Evolutionary conservation across 208 protist genomes (phyloP).

Genomic region (Trypanosoma rangeli): DNA sequence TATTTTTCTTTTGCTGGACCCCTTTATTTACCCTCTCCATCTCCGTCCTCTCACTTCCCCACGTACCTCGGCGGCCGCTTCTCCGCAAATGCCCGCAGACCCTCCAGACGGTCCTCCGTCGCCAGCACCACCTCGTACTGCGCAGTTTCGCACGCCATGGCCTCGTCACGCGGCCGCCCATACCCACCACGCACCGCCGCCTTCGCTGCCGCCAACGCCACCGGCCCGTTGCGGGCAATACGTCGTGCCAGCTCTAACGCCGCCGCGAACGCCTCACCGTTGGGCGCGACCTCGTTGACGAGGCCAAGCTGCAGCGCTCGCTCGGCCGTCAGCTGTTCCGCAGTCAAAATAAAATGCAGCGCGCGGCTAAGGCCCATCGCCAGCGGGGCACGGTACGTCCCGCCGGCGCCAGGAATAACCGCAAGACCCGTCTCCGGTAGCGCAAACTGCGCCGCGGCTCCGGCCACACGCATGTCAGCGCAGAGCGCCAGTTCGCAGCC

Average conservation of each 20-base stretch:
- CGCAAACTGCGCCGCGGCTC: constrained; percentile 50
- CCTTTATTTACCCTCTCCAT: too few relatives aligned
- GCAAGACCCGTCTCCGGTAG: constrained; percentile 89
- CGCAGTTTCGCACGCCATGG: constrained; percentile 69
- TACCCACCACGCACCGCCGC: constrained; percentile 63
- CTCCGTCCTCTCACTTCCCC: constrained; percentile 47
- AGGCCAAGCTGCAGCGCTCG: constrained; percentile 67
- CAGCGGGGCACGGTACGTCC: constrained; percentile 80
- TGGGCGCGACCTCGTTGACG: constrained; percentile 70
- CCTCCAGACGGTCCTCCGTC: constrained; percentile 89
- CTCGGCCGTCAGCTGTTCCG: constrained; percentile 46
- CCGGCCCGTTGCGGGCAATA: constrained; percentile 74
- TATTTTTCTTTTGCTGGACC: too few relatives aligned
- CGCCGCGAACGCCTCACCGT: constrained; percentile 29
- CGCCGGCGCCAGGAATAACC: constrained; percentile 93
- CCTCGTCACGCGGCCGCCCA: constrained; percentile 51
- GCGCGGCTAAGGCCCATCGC: constrained; percentile 81
- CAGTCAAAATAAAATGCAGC: constrained; percentile 91
- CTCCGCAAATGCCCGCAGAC: constrained; percentile 90
- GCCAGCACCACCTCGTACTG: constrained; percentile 86
- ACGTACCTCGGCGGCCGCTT: constrained; percentile 86
- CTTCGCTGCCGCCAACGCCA: constrained; percentile 88
- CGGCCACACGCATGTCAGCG: constrained; percentile 79
- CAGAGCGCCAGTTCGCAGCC: constrained; percentile 88
- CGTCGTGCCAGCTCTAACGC: constrained; percentile 42